Base-by-base conservation (phyloP, 2,329 filamentous ascomycete species). In the Beauveria bassiana region DNA sequence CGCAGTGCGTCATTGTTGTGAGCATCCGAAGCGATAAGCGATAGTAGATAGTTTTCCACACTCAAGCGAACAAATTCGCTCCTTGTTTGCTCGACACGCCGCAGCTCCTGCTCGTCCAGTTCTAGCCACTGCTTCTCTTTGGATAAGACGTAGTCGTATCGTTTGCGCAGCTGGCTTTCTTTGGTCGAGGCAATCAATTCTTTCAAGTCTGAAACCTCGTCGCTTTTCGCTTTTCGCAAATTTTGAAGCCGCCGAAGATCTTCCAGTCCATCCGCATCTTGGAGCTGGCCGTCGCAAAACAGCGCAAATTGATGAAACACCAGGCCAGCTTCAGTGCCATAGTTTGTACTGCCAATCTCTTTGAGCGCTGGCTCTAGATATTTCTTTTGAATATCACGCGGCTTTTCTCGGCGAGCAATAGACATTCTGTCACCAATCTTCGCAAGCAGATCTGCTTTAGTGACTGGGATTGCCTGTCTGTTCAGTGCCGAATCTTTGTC, bases 251-350 rank as follows among this genome's bases (percentile, higher is more conserved):
- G 87, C 34, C 85, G 84, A 63, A 96, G 84, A 68, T 99, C 95
- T 71, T 96, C 91, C 1, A 93, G 77, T 40, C 88, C 86, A 67
- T 96, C 91, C 1, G 88, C 84, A 69, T 93, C 93, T 68, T 96
- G 90, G 10, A 99, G 79, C 71, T 99, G 95, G 69, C 92, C 87
- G 71, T 99, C 93, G 69, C 96, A 99, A 71, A 99, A 99, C 57
- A 87, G 84, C 28, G 96, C 95, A 72, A 98, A 98, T 68, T 96
- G 91, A 71, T 97, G 92, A 69, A 92, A 97, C 1, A 98, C 95
- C 66, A 91, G 83, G 1, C 93, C 92, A 2, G 93, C 90, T 63
- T 93, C 90, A 50, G 82, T 79, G 1, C 89, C 89, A 59, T 86
- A 81, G 5, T 76, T 81, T 51, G 83, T 82, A 1, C 86, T 86